Base-by-base conservation (phyloP, 2,329 filamentous ascomycete species). In the Monosporascus cannonballus region DNA sequence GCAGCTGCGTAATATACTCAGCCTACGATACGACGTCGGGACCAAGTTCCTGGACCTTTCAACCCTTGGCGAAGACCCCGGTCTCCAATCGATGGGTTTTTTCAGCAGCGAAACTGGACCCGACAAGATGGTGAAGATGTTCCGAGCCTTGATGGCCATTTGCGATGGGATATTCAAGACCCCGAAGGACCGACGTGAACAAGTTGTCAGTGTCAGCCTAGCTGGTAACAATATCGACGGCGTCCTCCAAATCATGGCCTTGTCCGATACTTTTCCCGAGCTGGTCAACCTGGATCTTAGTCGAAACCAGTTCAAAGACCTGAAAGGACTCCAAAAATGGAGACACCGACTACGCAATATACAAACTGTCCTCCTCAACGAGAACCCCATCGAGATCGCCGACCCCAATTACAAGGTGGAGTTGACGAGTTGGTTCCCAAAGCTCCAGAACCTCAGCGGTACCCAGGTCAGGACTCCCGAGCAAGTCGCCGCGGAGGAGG, bases 61-160 rank as follows among this genome's bases (percentile, higher is more conserved):
- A n/a, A 76, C 80, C 1, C 81, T 97, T 9, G 85, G 81, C 34
- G 75, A 80, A 47, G 93, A 97, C 62, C 73, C 83, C 2, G 81
- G 85, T 53, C 79, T 97, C 4, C 76, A 84, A 51, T 76, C 80
- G 42, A 84, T 91, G 70, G 89, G 89, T 38, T 87, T 93, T 63
- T 91, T 96, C 67, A 80, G 84, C 56, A 83, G 76, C 54, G 81
- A 80, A 54, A 83, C 86, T 3, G 85, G 85, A 1, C 84, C 88
- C 46, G 81, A 87, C 57, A 99, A 96, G 69, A 89, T 96, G 56
- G 96, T 97, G 57, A 99, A 96, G 69, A 89, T 96, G 56, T 96
- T 97, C 72, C 89, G 89, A 50, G 93, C 89, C 1, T 77, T 97
- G 56, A 96, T 97, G 89, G 84, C 83, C 54, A 85, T 96, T 47